phyloP scores from a whole-genome alignment of 2,329 filamentous ascomycete genomes.

The Calonectria naviculata region DNA sequence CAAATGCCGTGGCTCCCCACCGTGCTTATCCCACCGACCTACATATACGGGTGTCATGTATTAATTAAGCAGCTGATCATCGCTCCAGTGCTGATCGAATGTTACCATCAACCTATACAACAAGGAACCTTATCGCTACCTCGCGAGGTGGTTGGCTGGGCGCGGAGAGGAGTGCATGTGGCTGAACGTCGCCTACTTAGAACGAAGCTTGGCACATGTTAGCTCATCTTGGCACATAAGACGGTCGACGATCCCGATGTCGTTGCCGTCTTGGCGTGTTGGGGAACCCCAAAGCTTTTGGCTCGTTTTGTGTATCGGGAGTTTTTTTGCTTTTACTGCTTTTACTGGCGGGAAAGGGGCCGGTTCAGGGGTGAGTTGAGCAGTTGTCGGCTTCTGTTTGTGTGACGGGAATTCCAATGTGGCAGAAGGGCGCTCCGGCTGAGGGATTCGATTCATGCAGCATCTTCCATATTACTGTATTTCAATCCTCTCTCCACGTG shows the following conservation, averaged over 20 bases:
- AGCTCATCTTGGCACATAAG: not conserved
- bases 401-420: not conserved
- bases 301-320: not conserved
- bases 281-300: not conserved
- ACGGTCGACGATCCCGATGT: not conserved
- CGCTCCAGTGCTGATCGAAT: not conserved
- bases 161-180: not conserved
- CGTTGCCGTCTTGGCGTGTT: not conserved
- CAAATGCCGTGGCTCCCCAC: not conserved
- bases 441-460: not conserved
- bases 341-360: not conserved
- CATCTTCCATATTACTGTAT: not conserved
- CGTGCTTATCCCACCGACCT: slow-evolving; percentile 6
- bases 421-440: not conserved
- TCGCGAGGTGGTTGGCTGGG: not conserved
- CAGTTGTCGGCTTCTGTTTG: not conserved
- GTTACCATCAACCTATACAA: not conserved
- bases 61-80: slow-evolving; percentile 2
- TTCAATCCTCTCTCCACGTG: not conserved
- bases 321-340: not conserved
- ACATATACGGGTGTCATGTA: slow-evolving; percentile 4
- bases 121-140: not conserved
- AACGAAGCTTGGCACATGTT: slow-evolving; percentile 18
- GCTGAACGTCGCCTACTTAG: slow-evolving; percentile 7
- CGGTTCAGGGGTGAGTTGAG: not conserved